Conservation (phyloP, 257 asterid species). For the Nicotiana undulata region DNA sequence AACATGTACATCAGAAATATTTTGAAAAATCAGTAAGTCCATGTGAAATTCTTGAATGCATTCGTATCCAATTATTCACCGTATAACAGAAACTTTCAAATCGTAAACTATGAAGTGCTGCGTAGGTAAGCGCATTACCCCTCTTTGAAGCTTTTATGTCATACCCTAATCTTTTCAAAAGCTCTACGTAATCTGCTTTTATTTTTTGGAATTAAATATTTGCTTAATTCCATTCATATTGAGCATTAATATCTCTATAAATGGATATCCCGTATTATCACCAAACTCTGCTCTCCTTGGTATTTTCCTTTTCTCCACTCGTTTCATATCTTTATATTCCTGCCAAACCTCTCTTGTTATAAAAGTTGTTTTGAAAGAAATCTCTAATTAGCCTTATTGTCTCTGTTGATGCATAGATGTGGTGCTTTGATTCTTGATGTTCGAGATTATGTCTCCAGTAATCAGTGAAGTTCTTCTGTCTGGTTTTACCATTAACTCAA, state of each 20-base stretch:
- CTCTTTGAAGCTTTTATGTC: neutral
- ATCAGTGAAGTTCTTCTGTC: conserved; percentile 11
- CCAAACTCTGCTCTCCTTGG: neutral
- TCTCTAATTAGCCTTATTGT: neutral
- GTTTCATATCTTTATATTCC: too few species aligned
- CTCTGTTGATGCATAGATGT: conserved; percentile 13
- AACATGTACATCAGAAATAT: neutral
- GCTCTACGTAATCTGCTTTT: neutral
- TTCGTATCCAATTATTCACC: neutral
- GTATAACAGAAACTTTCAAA: neutral
- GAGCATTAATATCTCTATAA: neutral
- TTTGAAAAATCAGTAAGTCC: neutral
- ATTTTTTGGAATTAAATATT: neutral
- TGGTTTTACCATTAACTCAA: conserved; percentile 32
- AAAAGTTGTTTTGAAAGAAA: neutral
- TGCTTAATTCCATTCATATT: neutral
- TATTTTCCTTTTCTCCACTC: neutral
- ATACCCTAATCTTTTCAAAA: neutral
- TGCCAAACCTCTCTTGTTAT: neutral
- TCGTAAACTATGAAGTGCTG: neutral
- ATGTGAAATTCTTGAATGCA: neutral
- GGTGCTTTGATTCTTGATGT: conserved; percentile 1
- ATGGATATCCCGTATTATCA: neutral
- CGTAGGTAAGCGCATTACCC: neutral
- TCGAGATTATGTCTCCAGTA: conserved; percentile 29